Conservation (phyloP, 2,329 filamentous ascomycete species). For the Trichoderma breve region DNA sequence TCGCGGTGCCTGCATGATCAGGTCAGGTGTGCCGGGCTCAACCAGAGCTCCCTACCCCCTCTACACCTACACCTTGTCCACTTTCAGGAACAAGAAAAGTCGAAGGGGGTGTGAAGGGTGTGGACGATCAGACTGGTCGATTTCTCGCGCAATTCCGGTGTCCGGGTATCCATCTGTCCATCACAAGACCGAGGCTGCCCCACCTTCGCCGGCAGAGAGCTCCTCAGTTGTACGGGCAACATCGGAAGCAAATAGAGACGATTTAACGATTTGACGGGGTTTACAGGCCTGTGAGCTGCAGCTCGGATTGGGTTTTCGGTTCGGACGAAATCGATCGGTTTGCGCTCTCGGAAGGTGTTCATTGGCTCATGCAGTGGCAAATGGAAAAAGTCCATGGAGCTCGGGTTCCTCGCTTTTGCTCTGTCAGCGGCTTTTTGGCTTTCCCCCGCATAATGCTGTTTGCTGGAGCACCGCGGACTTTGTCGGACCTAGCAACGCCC, state of each 20-base stretch:
- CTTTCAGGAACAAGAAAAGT: slow-evolving; percentile 1
- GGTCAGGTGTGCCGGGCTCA: slow-evolving; percentile 4
- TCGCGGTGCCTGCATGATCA: slow-evolving; percentile 19
- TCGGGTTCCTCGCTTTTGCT: slow-evolving; percentile 4
- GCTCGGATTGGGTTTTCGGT: background rate
- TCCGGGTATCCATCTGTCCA: slow-evolving; percentile 2
- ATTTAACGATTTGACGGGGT: background rate
- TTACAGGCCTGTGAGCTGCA: background rate
- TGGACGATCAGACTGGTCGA: background rate
- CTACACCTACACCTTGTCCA: background rate
- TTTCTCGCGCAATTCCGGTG: background rate
- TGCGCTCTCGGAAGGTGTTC: background rate
- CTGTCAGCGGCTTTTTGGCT: slow-evolving; percentile 8
- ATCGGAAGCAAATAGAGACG: background rate
- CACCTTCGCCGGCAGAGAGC: background rate
- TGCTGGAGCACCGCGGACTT: background rate
- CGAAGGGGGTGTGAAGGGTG: background rate
- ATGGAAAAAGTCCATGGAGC: slow-evolving; percentile 10
- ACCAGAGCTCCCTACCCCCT: background rate
- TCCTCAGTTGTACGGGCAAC: background rate
- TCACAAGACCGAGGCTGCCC: slow-evolving; percentile 15
- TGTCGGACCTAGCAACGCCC: background rate
- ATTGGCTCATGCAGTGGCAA: slow-evolving; percentile 3
- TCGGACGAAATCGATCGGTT: slow-evolving; percentile 4
- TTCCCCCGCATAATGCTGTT: slow-evolving; percentile 9